Evolutionary conservation across 176 grass and related monocot species (phyloP), one percentile per base, ranked within the genome.

Genomic region (Oryza brachyantha): DNA sequence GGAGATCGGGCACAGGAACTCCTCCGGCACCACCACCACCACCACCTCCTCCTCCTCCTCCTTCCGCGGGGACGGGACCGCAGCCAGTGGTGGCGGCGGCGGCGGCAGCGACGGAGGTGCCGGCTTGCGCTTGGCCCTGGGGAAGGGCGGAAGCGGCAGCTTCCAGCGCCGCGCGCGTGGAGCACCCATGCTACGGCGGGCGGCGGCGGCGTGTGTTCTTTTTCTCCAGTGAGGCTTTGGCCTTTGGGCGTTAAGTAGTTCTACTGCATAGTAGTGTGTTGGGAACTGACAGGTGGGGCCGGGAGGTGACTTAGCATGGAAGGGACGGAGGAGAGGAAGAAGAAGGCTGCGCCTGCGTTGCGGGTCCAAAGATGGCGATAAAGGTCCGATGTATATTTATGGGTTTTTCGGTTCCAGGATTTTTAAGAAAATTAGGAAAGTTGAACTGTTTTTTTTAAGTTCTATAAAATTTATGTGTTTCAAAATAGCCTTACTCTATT

Each of bases 1-100:
- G 5, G 78, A 79, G 82, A 93, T 73, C 22, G 88, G 91, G 91
- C 85, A 90, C 39, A 87, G 8, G 82, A 93, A 90, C 70, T 93
- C 91, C 74, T 0, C 22, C 11, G 71, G 48, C 24, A 66, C 28
- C 28, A 10, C 66, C 32, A 40, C 66, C 13, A 41, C 48, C 24
- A 0, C 1, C 42, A 5, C 16, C 41, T 21, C 26, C 68, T 13
- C 5, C 28, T 40, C 46, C 14, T 1, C 1, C 41, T 8, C 21
- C 52, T 11, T 34, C 69, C 22, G 6, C 31, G 60, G 60, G 9
- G 68, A 13, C 19, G 46, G 10, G 10, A 9, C 52, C 2, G 24
- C 52, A 24, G 2, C 52, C n/a, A 10, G 21, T 3, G 52, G 52
- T 8, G 52, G 63, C 10, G 19, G 29, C 13, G 39, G n/a, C 1